Evolutionary conservation across 73 alveolate genomes (phyloP).

Genomic region (Paramecium caudatum): DNA sequence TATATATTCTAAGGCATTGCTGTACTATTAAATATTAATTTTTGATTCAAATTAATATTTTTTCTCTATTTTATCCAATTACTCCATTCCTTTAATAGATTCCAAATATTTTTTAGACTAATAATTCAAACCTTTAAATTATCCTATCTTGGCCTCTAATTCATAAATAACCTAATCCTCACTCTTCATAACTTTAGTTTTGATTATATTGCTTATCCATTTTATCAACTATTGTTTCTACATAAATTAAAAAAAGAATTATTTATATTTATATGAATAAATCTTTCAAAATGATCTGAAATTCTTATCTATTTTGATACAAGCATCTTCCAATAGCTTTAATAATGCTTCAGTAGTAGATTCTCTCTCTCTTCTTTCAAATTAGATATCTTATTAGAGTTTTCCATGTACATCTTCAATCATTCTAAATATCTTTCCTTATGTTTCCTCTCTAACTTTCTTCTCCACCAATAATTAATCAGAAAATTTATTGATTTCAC

Average conservation of each 20-base stretch:
- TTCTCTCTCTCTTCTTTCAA: slow-evolving; percentile 62
- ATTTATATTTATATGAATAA: neutral
- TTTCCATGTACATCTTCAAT: slow-evolving; percentile 70
- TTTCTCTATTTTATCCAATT: neutral
- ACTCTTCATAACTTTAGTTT: neutral
- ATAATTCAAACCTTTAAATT: neutral
- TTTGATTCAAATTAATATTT: slow-evolving; percentile 52
- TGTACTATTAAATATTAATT: neutral
- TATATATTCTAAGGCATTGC: neutral
- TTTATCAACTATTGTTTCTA: neutral
- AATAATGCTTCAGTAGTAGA: slow-evolving; percentile 56
- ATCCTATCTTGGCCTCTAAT: slow-evolving; percentile 53
- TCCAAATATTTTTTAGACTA: neutral
- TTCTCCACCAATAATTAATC: slow-evolving; percentile 51
- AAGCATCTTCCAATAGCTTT: slow-evolving; percentile 64
- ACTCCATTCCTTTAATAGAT: neutral
- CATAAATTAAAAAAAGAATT: neutral
- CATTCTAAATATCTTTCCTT: slow-evolving; percentile 70
- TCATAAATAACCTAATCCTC: neutral
- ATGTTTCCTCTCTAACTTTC: slow-evolving; percentile 68
- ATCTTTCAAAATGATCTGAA: slow-evolving; percentile 49
- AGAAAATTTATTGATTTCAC: slow-evolving; percentile 60
- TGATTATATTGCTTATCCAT: neutral
- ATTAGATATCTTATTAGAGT: slow-evolving; percentile 50
- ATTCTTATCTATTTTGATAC: slow-evolving; percentile 63